Percentiles rank a stretch among this genome's conserved stretches.
Conservation (phyloP, 2,329 filamentous ascomycete species). For the Didymella keratinophila region DNA sequence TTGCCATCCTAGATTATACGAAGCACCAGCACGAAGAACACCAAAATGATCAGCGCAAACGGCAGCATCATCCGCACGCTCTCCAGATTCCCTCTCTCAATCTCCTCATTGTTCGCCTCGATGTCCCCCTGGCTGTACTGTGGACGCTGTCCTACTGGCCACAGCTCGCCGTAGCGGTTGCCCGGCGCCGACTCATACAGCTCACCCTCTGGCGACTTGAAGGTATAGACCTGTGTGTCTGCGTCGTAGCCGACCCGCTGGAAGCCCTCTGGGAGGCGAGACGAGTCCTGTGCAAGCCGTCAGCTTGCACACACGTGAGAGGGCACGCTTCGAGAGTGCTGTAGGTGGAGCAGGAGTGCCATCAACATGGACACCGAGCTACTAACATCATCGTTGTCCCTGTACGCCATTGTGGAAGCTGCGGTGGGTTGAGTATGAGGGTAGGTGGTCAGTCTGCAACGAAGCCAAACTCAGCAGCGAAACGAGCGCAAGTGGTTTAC, state of each 20-base stretch:
- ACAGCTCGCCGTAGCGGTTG: slow-evolving; percentile 58
- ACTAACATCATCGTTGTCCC: slow-evolving; percentile 18
- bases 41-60: slow-evolving; percentile 63
- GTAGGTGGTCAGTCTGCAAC: slow-evolving; percentile 14
- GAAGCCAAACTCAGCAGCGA: slow-evolving; percentile 1
- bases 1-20: slow-evolving; percentile 1
- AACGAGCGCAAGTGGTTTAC: background rate
- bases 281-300: slow-evolving; percentile 51
- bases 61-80: slow-evolving; percentile 66
- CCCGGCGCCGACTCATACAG: slow-evolving; percentile 62
- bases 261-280: slow-evolving; percentile 65
- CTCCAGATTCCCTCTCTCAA: slow-evolving; percentile 38
- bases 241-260: slow-evolving; percentile 64
- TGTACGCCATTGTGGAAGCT: slow-evolving; percentile 14
- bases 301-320: background rate
- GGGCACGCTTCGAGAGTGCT: background rate
- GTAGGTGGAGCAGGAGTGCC: background rate
- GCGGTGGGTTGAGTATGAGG: slow-evolving; percentile 1
- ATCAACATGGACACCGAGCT: background rate
- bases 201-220: slow-evolving; percentile 58
- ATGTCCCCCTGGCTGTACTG: slow-evolving; percentile 25
- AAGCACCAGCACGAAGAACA: slow-evolving; percentile 59
- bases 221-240: slow-evolving; percentile 63
- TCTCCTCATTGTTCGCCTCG: slow-evolving; percentile 28
- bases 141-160: slow-evolving; percentile 26